Evolutionary conservation across 306 rosid genomes (phyloP), one percentile per base, ranked within the genome.

Genomic region (Quercus berberidifolia): DNA sequence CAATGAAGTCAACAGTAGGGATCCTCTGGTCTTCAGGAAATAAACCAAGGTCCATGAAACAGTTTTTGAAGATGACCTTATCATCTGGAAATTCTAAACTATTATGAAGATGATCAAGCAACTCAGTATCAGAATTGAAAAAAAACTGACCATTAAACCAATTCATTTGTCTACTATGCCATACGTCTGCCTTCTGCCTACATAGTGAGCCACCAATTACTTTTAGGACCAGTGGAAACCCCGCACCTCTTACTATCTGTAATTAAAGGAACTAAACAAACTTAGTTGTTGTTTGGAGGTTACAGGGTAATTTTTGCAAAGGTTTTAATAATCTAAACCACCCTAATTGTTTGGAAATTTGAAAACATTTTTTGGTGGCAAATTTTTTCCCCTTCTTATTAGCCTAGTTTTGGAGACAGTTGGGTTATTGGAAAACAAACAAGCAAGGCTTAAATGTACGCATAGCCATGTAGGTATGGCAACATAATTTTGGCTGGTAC

Each of bases 151-250:
- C 87, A 25, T 17, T 31, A 1, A 78, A 76, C 79, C 87, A 82
- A 43, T 77, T 33, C 55, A 0, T 55, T 2, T 84, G 80, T 74
- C 71, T 74, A 35, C 74, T 78, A 11, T 25, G 56, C 97, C 97
- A 87, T 38, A 73, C 68, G 58, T 49, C 76, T 18, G 25, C 69
- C 11, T 55, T 5, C 73, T 77, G 26, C 52, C 82, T 28, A 2
- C 88, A 54, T 5, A 89, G 85, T 13, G 94, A 82, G 71, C 74
- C 57, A 3, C 88, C 96, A 21, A 43, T 83, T 63, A 83, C 83
- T 67, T 55, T 78, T 58, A 92, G 89, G 1, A 87, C 97, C 68
- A 90, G 76, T 12, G 97, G 92, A 46, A 82, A 87, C 57, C 85
- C 89, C 30, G 84, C 64, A 18, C 83, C 86, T 80, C 72, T 74